Base-by-base conservation (phyloP, 192 early-diverging fungal genomes). In the Cetraspora pellucida region DNA sequence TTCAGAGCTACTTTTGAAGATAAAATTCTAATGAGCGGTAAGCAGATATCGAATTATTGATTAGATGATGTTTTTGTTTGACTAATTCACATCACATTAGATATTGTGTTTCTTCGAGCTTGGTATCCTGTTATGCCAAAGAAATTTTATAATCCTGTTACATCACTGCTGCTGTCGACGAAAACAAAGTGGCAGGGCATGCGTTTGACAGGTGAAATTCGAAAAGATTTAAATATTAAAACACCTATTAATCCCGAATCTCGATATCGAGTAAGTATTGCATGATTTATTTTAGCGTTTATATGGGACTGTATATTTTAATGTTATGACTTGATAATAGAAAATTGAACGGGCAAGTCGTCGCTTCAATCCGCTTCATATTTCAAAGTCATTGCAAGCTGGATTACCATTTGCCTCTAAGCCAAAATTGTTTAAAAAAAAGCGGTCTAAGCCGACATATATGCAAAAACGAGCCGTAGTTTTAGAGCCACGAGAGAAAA, bases 1-100 rank as follows among this genome's bases (percentile, higher is more conserved):
- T 99, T 95, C 90, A 91, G 98, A 68, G 98, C 98, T 9, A 95
- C 96, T 10, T 99, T 99, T 81, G 98, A 99, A 85, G 98, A 98
- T 85, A 95, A 94, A 85, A 88, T 99, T 58, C 82, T 97, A 81
- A 93, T 94, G 92, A 94, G 94, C 82, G 92, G 90, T 93, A 84
- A 65, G 79, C 68, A 67, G 37, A 21, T 37, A 30, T 28, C 7
- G 5, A 59, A 23, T 77, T 17, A 61, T 6, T 63, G 27, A 19
- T 14, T 59, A 72, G 25, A 10, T 77, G 2, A 11, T 11, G n/a
- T 37, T 37, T 37, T 6, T 37, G 37, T 7, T 37, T 37, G 37
- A 37, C 47, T 66, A 13, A 13, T 45, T 77, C 61, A 70, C 74
- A 7, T 45, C 19, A 59, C 77, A 14, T 77, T 85, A 86, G 97